Evolutionary conservation across 2,329 filamentous ascomycete genomes (phyloP).

Genomic region (Venturia aucupariae): DNA sequence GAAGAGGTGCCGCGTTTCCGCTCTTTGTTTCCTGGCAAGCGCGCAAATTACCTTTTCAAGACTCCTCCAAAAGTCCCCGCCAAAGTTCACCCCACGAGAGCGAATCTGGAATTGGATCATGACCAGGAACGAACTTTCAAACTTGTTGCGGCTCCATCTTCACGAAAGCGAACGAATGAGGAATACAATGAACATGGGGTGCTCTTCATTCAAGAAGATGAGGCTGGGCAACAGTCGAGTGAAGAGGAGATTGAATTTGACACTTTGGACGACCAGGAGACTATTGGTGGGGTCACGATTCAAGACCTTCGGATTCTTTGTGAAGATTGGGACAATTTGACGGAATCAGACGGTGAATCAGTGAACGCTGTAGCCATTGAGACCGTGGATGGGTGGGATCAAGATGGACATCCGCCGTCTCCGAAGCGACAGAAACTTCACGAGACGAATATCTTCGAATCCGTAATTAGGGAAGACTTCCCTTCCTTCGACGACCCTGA

Average conservation of each 20-base stretch:
- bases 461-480: constrained; percentile 36
- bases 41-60: constrained; percentile 69
- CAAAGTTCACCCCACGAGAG: constrained; percentile 74
- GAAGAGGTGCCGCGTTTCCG: constrained; percentile 70
- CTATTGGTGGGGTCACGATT: constrained; percentile 64
- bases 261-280: constrained; percentile 50
- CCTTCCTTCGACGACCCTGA: constrained; percentile 77
- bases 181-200: constrained; percentile 47
- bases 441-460: constrained; percentile 17
- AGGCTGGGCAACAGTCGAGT: constrained; percentile 40
- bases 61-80: constrained; percentile 71
- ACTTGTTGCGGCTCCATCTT: constrained; percentile 51
- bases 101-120: constrained; percentile 73
- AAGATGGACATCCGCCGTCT: constrained; percentile 30
- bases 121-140: constrained; percentile 84
- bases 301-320: constrained; percentile 79
- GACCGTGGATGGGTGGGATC: constrained; percentile 21
- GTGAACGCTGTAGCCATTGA: constrained; percentile 26
- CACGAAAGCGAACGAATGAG: constrained; percentile 39
- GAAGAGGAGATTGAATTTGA: constrained; percentile 42
- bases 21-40: constrained; percentile 72
- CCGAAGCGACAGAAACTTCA: constrained; percentile 58
- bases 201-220: constrained; percentile 34
- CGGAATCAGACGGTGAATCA: constrained; percentile 24
- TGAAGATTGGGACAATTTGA: constrained; percentile 67